These are phyloP conservation scores for Arachnopeziza araneosa DNA, from an alignment of 2,329 filamentous ascomycete species.

Conservation along the genomic window DNA sequence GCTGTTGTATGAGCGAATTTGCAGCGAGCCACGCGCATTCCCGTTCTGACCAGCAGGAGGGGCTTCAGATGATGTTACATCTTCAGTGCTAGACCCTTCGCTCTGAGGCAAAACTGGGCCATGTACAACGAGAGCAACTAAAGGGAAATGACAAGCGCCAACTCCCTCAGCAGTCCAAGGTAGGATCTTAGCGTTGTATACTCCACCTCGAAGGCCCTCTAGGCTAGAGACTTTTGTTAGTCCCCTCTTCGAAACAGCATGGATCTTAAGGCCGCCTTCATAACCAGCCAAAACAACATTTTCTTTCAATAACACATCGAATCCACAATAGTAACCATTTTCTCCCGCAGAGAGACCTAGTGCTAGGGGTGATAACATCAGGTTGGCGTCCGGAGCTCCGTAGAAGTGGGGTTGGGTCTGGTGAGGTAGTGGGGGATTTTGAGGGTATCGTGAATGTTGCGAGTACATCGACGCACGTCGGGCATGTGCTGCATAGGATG, in stretches of 20 bases:
- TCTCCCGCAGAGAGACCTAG: constrained; percentile 57
- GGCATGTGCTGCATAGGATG: constrained; percentile 31
- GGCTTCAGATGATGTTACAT: constrained; percentile 17
- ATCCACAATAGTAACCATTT: constrained; percentile 72
- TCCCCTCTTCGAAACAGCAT: constrained; percentile 65
- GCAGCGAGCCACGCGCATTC: constrained; percentile 30
- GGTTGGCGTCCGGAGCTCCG: constrained; percentile 66
- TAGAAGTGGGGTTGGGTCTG: constrained; percentile 75
- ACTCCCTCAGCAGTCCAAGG: constrained; percentile 58
- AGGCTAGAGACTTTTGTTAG: constrained; percentile 65
- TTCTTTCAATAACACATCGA: constrained; percentile 64
- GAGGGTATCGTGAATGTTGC: constrained; percentile 40
- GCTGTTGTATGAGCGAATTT: constrained; percentile 33
- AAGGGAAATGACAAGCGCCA: constrained; percentile 54
- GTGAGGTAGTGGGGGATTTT: constrained; percentile 65
- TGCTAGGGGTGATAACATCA: constrained; percentile 43
- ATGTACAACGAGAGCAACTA: constrained; percentile 76
- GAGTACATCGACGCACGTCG: constrained; percentile 49
- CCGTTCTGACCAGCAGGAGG: constrained; percentile 13
- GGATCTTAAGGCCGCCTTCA: constrained; percentile 73
- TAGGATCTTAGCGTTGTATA: constrained; percentile 77
- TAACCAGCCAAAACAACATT: constrained; percentile 72
- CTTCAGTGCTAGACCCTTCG: constrained; percentile 19
- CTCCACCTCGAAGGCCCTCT: constrained; percentile 71
- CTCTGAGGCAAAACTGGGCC: constrained; percentile 54